A percentile compares a stretch with the other conserved stretches of the same genome.
Conservation (phyloP, 2,329 filamentous ascomycete genomes). For the Stagonosporopsis tanaceti region DNA sequence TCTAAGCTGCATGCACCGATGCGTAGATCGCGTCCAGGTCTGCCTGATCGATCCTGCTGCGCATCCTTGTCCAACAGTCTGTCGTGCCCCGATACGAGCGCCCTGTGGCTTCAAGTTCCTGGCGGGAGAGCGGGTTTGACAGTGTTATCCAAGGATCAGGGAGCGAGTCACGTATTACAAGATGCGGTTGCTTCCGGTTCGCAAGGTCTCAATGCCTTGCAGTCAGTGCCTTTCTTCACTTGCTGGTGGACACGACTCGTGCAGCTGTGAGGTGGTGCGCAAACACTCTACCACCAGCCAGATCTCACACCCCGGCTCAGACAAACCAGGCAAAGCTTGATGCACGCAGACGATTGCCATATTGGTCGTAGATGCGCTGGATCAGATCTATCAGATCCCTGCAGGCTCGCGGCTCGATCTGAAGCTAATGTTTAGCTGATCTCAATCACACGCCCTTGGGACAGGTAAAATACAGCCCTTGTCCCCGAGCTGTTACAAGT, state of each 20-base stretch:
- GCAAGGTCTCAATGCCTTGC: slow-evolving; percentile 30
- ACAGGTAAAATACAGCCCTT: slow-evolving; percentile 41
- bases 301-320: slow-evolving; percentile 31
- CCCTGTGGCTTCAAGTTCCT: slow-evolving; percentile 33
- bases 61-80: slow-evolving; percentile 29
- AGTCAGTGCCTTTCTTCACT: slow-evolving; percentile 31
- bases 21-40: slow-evolving; percentile 39
- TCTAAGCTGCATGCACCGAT: slow-evolving; percentile 30
- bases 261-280: slow-evolving; percentile 26
- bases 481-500: slow-evolving; percentile 26
- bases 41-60: slow-evolving; percentile 35
- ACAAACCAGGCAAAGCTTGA: slow-evolving; percentile 33
- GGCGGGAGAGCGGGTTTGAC: slow-evolving; percentile 26
- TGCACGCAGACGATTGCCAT: slow-evolving; percentile 39
- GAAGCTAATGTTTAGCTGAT: slow-evolving; percentile 41
- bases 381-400: slow-evolving; percentile 31
- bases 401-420: slow-evolving; percentile 42
- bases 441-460: slow-evolving; percentile 38
- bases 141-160: slow-evolving; percentile 34
- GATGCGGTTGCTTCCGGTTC: slow-evolving; percentile 33
- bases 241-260: slow-evolving; percentile 39
- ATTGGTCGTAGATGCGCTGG: slow-evolving; percentile 36
- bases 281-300: slow-evolving; percentile 31
- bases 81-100: slow-evolving; percentile 28
- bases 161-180: slow-evolving; percentile 32